Conservation (phyloP, 768 basidiomycete species). For the Hysterangium stoloniferum region DNA sequence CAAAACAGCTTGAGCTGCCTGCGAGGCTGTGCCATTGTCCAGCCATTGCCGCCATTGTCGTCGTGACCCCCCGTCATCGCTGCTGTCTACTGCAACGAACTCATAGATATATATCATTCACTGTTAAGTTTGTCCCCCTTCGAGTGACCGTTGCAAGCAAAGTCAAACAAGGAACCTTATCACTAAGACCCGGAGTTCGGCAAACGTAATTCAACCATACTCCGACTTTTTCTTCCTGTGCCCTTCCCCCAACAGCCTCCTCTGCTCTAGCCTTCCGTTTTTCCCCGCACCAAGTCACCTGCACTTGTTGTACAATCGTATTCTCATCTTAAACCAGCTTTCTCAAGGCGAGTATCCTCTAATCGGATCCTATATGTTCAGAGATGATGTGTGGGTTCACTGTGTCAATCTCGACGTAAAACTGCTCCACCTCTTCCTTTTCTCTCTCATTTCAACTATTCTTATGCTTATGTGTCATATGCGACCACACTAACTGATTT, state of each 20-base stretch:
- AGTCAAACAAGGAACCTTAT: constrained; percentile 6
- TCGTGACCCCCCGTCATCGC: too few species aligned
- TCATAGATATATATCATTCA: too few species aligned
- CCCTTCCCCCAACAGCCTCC: constrained; percentile 2
- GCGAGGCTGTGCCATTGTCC: too few species aligned
- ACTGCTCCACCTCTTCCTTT: neutral
- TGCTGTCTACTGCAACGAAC: too few species aligned
- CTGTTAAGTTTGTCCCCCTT: too few species aligned
- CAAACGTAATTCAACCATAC: constrained; percentile 1
- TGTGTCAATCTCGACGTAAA: neutral
- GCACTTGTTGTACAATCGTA: neutral
- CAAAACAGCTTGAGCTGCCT: too few species aligned
- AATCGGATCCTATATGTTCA: neutral
- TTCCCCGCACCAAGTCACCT: neutral
- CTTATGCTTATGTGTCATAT: too few species aligned
- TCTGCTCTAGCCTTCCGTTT: neutral
- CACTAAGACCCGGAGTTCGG: constrained; percentile 8
- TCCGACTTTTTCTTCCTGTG: constrained; percentile 10
- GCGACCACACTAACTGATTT: neutral
- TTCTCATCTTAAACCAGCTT: neutral
- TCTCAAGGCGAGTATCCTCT: neutral
- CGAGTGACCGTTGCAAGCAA: too few species aligned
- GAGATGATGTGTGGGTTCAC: neutral
- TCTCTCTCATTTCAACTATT: neutral
- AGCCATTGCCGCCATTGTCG: too few species aligned